Evolutionary conservation across 2,329 filamentous ascomycete species (phyloP), one percentile per base, ranked within the genome.

Genomic region (Verticillium albo-atrum): DNA sequence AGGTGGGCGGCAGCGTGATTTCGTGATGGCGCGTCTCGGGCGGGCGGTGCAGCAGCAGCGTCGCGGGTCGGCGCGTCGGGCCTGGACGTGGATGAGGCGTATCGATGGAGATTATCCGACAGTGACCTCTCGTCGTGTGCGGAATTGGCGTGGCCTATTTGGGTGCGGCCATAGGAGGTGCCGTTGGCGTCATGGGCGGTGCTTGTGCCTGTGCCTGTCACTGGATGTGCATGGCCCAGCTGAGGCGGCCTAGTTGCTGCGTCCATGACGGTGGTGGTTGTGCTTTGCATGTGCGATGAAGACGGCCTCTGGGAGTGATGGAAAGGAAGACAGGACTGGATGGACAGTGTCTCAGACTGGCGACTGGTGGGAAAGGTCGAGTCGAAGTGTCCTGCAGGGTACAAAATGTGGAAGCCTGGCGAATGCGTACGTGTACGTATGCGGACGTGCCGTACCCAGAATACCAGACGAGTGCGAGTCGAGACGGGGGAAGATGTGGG

Each of bases 31-130:
- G 42, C 42, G 42, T 50, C 42, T 50, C n/a, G 42, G 42, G 42
- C 25, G 42, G 42, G 42, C 20, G 42, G 42, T 50, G 42, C 42
- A 28, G 23, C 23, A 23, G 27, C 32, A 15, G 32, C 4, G 57
- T 57, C 57, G 56, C 60, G 56, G 30, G 30, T 32, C 30, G 60
- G 60, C 56, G 61, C 58, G 58, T 60, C 62, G 62, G 62, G 59
- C 56, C 17, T 54, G 51, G 54, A 56, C 55, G 55, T 55, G 12
- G 60, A 42, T 56, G 42, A 23, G 60, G 60, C 60, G 54, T 55
- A 57, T 10, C 50, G 54, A 55, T 26, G 25, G n/a, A 55, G 53
- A 20, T 59, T 63, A 30, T 60, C 55, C 27, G 57, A 37, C 17
- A 61, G 30, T 27, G 55, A 51, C 2, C 28, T 58, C 42, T 55